Base-by-base conservation (phyloP, 2,329 filamentous ascomycete species). In the Colletotrichum eleusines region DNA sequence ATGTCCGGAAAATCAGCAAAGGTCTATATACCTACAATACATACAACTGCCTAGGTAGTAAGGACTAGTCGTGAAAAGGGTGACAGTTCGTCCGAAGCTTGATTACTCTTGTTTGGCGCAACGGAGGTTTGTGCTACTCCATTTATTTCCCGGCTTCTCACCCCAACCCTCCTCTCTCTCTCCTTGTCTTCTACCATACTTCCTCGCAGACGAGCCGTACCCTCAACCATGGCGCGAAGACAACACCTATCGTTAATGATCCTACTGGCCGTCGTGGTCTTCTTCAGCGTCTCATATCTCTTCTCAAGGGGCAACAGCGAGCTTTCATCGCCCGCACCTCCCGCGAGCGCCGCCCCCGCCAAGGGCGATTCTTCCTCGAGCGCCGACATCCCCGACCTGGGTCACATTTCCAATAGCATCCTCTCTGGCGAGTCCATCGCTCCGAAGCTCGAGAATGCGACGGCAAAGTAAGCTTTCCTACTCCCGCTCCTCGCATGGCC, bases 361-460 rank as follows among this genome's bases (percentile, higher is more conserved):
- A 74, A 61, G 75, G 66, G 68, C 71, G 14, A 77, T 75, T 69
- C 63, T 5, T 62, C 72, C 7, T 51, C 67, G 18, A 60, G 55
- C 51, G 53, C 33, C 50, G 70, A 72, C 51, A 54, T 48, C 23
- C 74, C 84, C 28, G 84, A 84, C 63, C 75, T 88, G 38, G 79
- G 79, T 44, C 74, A 78, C 38, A 74, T 88, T 35, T 81, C 87
- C 1, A 79, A 82, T 33, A 80, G 80, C 53, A 80, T 91, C 23
- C 83, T 94, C 28, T 85, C 86, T 23, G 92, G 92, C 66, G 89
- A 89, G 66, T 91, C 90, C 4, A 95, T 94, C 76, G 93, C 93
- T 61, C 91, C 92, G 1, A 94, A 94, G 81, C 84, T 96, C 63
- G 93, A 93, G 77, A 96, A 96, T 81, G 92, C 91, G 71, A 96